Base-by-base conservation (phyloP, 345 rosid species). In the Lepidium sativum region DNA sequence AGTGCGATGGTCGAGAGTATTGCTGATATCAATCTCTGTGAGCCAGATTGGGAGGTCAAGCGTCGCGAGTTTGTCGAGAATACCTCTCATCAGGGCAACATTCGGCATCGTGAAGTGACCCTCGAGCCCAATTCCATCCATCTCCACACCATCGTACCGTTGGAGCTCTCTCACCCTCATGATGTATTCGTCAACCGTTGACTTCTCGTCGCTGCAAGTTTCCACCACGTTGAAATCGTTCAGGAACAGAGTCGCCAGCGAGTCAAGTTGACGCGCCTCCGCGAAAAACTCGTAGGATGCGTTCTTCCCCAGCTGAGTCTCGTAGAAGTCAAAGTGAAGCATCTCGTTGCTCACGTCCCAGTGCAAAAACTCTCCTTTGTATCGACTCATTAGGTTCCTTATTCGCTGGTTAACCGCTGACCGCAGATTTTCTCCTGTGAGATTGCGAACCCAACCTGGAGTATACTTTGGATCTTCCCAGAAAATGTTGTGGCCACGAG, bases 311-410 rank as follows among this genome's bases (percentile, higher is more conserved):
- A 87, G 78, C 4, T 82, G 53, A 40, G 67, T 68, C 64, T 92
- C 97, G 29, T 84, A 86, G 70, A 92, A 87, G 63, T 89, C 88
- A 16, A 80, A 92, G 52, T 92, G 98, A 13, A 92, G 83, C 89
- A 85, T 85, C 78, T 89, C 98, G 51, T 89, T 92, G 76, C 91
- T 87, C 14, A 87, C 92, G 57, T 89, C 96, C 94, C 95, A 89
- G 41, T 87, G 86, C 14, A 89, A 38, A 65, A 89, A 89, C 39
- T 89, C 89, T 52, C 83, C 88, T 55, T 68, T 87, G 84, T 85
- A 92, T 67, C 78, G 82, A 57, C 60, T 78, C 91, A 92, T 80
- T 1, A 92, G 81, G 80, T 89, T 89, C 58, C 72, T 84, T 8
- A 89, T 89, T 21, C 94, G 69, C 2, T 74, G 64, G 41, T 68